phyloP scores from a whole-genome alignment of 257 asterid genomes.

The Lycium barbarum region DNA sequence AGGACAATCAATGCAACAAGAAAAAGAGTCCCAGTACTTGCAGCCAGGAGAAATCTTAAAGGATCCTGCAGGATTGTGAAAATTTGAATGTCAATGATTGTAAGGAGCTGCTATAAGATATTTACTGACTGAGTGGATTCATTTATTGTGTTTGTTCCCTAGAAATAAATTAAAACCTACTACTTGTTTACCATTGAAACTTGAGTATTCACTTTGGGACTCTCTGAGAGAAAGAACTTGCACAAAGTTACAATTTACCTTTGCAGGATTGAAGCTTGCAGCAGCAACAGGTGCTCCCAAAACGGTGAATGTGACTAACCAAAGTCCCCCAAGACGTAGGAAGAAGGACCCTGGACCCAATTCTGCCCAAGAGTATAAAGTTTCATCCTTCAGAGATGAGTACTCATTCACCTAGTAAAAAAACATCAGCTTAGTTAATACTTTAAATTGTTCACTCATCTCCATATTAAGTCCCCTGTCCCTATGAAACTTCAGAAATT shows the following conservation, averaged over 20 bases:
- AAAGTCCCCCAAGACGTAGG: slow-evolving; percentile 84
- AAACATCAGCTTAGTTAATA: neutral
- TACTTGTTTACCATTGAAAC: neutral
- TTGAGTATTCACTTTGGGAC: neutral
- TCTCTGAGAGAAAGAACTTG: neutral
- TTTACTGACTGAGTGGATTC: slow-evolving; percentile 5
- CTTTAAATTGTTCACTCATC: neutral
- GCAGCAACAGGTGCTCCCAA: slow-evolving; percentile 93
- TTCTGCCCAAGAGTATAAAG: slow-evolving; percentile 74
- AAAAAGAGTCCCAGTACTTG: slow-evolving; percentile 85
- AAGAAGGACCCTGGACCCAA: slow-evolving; percentile 73
- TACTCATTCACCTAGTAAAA: slow-evolving; percentile 75
- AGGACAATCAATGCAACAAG: slow-evolving; percentile 79
- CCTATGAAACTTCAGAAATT: neutral
- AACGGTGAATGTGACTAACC: slow-evolving; percentile 78
- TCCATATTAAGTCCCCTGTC: neutral
- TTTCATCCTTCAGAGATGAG: slow-evolving; percentile 67
- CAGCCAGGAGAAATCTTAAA: slow-evolving; percentile 68
- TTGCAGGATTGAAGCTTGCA: slow-evolving; percentile 82
- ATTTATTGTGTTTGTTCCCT: neutral
- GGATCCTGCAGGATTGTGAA: slow-evolving; percentile 69
- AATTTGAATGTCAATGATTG: neutral
- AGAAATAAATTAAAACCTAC: too few relatives aligned
- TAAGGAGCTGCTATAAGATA: neutral
- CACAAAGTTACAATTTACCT: slow-evolving; percentile 43